Evolutionary conservation across 805 yeast species (phyloP), one percentile per base, ranked within the genome.

Genomic region (Ogataea angusta): DNA sequence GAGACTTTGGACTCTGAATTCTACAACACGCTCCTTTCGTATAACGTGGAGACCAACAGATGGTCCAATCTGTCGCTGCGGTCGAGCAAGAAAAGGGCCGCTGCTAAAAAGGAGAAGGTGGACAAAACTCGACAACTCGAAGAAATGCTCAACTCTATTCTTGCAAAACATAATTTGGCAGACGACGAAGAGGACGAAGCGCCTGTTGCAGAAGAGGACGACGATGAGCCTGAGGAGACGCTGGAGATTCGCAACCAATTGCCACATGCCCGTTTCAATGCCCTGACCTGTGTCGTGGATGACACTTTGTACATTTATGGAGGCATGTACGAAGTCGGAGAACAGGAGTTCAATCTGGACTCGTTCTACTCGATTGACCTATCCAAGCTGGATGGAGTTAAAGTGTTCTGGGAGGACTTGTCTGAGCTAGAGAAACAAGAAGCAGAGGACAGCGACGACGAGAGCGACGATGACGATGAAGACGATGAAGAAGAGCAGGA

Each of bases 211-310:
- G 59, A 53, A 2, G 65, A 52, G 7, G 30, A 56, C 5, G 70
- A 67, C 14, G 73, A 68, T 3, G 66, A 55, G 23, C 64, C 56
- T 5, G 54, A 60, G 2, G 56, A 52, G n/a, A 67, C 64, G 21
- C 78, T 78, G 49, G 80, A 82, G 2, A 56, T 82, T 0, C 63
- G 77, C 46, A 73, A 69, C 43, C 78, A 75, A 49, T 63, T 87
- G 40, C 98, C 98, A 2, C 97, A 91, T 56, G 78, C 90, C 2
- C 72, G 98, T 53, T 91, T 89, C 67, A 91, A 91, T 58, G 80
- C 96, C 3, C 67, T 90, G 3, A 77, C 88, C 4, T 81, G 95
- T 42, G 95, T 91, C 1, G 78, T 84, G 27, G 95, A 85, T 52
- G 98, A 91, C 57, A 75, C 73, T 0, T 68, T 89, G 43, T 91